Base-by-base conservation (phyloP, 164 flowering plant genomes). In the Magnolia kwangsiensis region DNA sequence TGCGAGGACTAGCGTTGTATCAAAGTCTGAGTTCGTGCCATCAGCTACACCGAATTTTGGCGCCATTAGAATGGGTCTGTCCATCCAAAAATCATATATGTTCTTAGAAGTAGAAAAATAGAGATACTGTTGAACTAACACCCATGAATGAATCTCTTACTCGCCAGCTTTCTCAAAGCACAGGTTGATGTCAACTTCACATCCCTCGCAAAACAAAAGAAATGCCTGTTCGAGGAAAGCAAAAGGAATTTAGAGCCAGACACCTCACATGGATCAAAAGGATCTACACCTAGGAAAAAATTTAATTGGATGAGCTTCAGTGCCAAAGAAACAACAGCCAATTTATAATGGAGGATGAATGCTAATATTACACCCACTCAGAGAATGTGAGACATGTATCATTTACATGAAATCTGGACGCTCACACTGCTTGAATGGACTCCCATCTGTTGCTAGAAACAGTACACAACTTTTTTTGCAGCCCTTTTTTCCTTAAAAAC, bases 121-220 rank as follows among this genome's bases (percentile, higher is more conserved):
- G 24, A 49, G 10, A 70, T 50, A 13, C 13, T 5, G 45, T 70
- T 49, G 13, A n/a, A 70, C 8, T 31, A 16, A 73, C 8, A 55
- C 61, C 45, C 61, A 16, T 55, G 18, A 24, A 73, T 49, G 50
- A 72, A 58, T 9, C 69, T 72, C 99, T 89, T 93, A 96, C 98
- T 94, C 95, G 81, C 98, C 98, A 74, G 99, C 90, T 85, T 92
- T 94, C 80, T 96, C 98, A 73, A 96, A 93, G 81, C 81, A 91
- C 31, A 96, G 77, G 79, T 93, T 98, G 77, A 92, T 86, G 78
- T 94, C 99, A 78, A 94, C 89, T 89, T 94, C 99, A 83, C 98
- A 91, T 76, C 91, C 98, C 84, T 96, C 98, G 49, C 98, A 94
- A 79, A 92, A 92, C 27, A 95, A 82, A 78, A 94, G 87, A 84